These are phyloP conservation scores for Raphidocelis subcapitata DNA, from an alignment of 139 green algal species.

Conservation along the genomic window DNA sequence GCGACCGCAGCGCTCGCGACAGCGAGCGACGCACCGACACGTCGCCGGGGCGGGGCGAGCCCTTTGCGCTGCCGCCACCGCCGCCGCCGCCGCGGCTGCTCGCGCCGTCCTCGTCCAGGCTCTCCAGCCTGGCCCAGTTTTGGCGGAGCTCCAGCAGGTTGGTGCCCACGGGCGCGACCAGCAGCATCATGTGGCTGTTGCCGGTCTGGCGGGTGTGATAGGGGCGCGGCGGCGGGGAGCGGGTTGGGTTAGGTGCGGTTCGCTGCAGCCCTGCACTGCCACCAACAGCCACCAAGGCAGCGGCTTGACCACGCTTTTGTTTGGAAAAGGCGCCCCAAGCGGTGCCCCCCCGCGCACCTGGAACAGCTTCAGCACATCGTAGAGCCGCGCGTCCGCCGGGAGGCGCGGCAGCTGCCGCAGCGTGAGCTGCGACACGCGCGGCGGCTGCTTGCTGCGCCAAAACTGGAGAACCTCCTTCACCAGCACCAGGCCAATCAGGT, in stretches of 20 bases:
- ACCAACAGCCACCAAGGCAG: background rate
- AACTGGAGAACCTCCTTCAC: slow-evolving; percentile 68
- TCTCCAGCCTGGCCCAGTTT: background rate
- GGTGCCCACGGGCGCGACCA: slow-evolving; percentile 26
- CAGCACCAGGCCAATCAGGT: slow-evolving; percentile 62
- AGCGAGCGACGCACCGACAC: too few species aligned
- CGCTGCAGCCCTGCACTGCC: too few species aligned
- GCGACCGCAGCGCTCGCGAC: too few species aligned
- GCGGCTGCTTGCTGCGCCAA: background rate
- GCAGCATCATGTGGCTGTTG: slow-evolving; percentile 71
- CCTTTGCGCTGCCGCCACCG: too few species aligned
- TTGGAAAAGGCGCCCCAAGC: background rate
- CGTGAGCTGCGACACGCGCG: background rate
- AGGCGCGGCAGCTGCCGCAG: slow-evolving; percentile 25
- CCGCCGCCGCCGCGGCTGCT: too few species aligned
- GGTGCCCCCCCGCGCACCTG: slow-evolving; percentile 48
- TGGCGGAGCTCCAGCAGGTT: background rate
- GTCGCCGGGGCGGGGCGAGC: too few species aligned
- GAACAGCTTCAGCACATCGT: slow-evolving; percentile 81
- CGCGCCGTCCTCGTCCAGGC: background rate
- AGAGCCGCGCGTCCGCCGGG: slow-evolving; percentile 47
- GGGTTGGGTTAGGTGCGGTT: too few species aligned
- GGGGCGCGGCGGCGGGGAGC: too few species aligned
- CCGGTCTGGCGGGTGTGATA: slow-evolving; percentile 7
- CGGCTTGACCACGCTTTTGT: background rate